These are phyloP conservation scores for Ilex asprella DNA, from an alignment of 257 asterid species.

Conservation along the genomic window DNA sequence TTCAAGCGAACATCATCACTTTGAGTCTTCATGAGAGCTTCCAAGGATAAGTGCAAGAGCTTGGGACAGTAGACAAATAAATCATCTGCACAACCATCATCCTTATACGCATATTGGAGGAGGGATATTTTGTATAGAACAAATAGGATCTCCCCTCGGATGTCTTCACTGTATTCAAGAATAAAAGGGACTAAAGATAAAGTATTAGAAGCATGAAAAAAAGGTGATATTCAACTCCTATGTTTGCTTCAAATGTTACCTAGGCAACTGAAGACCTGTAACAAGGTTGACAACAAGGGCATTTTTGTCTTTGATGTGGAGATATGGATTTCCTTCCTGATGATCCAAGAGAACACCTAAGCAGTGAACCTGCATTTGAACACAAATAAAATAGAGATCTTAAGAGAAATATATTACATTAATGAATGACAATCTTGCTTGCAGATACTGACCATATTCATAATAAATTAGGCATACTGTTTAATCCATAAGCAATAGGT, in stretches of 20 bases:
- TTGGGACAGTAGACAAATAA: conserved; percentile 50
- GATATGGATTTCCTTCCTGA: conserved; percentile 41
- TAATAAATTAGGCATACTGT: too few species aligned
- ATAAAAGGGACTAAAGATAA: conserved; percentile 10
- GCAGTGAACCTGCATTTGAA: conserved; percentile 75
- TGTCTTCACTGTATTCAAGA: conserved; percentile 59
- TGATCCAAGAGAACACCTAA: conserved; percentile 73
- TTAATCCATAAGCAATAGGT: too few species aligned
- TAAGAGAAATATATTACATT: neutral
- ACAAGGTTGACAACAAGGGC: conserved; percentile 71
- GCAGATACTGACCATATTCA: too few species aligned
- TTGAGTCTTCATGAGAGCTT: conserved; percentile 76
- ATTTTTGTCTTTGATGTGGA: conserved; percentile 48
- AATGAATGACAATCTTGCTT: neutral
- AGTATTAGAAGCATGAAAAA: conserved; percentile 7
- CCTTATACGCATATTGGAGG: conserved; percentile 44
- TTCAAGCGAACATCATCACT: conserved; percentile 84
- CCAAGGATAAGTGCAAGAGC: conserved; percentile 60
- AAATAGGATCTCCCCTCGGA: conserved; percentile 88
- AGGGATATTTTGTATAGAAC: conserved; percentile 58
- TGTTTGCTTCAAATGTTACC: conserved; percentile 41
- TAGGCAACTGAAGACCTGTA: conserved; percentile 78
- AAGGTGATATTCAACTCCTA: conserved; percentile 5
- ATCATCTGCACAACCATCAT: conserved; percentile 33
- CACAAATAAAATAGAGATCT: neutral